Base-by-base conservation (phyloP, 768 basidiomycete species). In the Trametes cinnabarina region DNA sequence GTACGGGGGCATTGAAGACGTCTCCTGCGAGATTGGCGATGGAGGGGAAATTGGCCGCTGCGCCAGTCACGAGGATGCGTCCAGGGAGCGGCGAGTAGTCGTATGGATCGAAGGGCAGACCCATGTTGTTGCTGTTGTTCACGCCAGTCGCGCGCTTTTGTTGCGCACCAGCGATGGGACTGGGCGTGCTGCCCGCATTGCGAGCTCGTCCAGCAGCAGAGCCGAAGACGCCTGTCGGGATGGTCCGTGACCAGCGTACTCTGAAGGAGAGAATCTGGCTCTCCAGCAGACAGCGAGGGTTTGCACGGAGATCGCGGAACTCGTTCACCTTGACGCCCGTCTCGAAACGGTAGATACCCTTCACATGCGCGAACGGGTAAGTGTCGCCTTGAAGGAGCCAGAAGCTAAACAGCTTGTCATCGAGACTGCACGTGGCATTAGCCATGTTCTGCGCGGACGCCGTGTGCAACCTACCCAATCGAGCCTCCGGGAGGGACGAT, bases 401-500 rank as follows among this genome's bases (percentile, higher is more conserved):
- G 77, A 92, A 94, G 57, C 87, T 87, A 72, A 94, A 94, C 2
- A 94, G 81, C 68, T 94, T 94, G 76, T 94, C 91, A 65, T 94
- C 92, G 50, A 94, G 83, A n/a, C 90, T 92, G 61, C 14, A 30
- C 23, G 26, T 43, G 12, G 51, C 15, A 17, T 59, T 25, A 49
- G 52, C 41, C 37, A n/a, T 17, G 40, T 39, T 37, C 3, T 12
- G 32, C 20, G 46, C 1, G 17, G 51, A 48, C 35, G 39, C 56
- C 19, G 12, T 19, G 41, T 20, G 10, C 25, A 44, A 75, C 85
- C 39, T 67, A 91, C 88, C 92, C 92, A 55, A 93, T 93, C 0
- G 89, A 90, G 7, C 92, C 92, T 10, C 91, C 92, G 0, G 91
- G 91, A n/a, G 92, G 90, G 0, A 94, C 90, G 59, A 94, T 91